Percentiles rank a stretch among this genome's conserved stretches.
Conservation (phyloP, 73 alveolate species). For the Symbiodinium natans region DNA sequence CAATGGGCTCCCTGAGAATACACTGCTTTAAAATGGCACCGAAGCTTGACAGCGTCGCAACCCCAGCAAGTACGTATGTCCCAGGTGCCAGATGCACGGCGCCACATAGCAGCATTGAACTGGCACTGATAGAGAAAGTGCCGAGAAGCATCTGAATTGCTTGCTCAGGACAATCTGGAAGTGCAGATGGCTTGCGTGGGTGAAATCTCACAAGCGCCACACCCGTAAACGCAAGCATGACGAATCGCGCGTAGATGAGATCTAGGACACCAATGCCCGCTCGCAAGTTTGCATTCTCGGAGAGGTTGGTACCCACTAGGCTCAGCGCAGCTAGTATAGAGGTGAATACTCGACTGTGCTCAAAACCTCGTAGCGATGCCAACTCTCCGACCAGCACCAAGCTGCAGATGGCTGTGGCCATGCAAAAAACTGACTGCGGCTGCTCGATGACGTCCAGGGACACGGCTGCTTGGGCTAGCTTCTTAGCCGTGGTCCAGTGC, state of each 20-base stretch:
- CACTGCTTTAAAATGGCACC: background rate
- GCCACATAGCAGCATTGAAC: slow-evolving; percentile 38
- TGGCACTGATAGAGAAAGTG: slow-evolving; percentile 4
- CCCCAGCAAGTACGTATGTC: slow-evolving; percentile 3
- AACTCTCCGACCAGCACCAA: slow-evolving; percentile 16
- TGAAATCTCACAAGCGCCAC: slow-evolving; percentile 18
- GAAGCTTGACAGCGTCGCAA: background rate
- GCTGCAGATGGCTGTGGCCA: slow-evolving; percentile 1
- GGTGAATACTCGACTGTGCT: background rate
- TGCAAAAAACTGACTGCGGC: background rate
- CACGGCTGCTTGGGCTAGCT: background rate
- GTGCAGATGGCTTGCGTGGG: slow-evolving; percentile 29
- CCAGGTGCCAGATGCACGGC: slow-evolving; percentile 29
- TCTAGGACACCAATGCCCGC: slow-evolving; percentile 51
- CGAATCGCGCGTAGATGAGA: slow-evolving; percentile 32
- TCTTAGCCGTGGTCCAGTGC: background rate
- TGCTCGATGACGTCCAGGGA: background rate
- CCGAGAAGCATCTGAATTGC: slow-evolving; percentile 32
- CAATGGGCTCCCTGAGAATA: background rate
- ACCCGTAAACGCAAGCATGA: slow-evolving; percentile 44
- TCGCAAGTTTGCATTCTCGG: background rate
- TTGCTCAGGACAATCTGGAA: slow-evolving; percentile 12
- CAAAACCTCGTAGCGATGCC: background rate
- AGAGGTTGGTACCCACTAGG: background rate
- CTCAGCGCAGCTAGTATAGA: background rate